Evolutionary conservation across 805 yeast species (phyloP), one percentile per base, ranked within the genome.

Genomic region (Wilhelminamyces savonicus): DNA sequence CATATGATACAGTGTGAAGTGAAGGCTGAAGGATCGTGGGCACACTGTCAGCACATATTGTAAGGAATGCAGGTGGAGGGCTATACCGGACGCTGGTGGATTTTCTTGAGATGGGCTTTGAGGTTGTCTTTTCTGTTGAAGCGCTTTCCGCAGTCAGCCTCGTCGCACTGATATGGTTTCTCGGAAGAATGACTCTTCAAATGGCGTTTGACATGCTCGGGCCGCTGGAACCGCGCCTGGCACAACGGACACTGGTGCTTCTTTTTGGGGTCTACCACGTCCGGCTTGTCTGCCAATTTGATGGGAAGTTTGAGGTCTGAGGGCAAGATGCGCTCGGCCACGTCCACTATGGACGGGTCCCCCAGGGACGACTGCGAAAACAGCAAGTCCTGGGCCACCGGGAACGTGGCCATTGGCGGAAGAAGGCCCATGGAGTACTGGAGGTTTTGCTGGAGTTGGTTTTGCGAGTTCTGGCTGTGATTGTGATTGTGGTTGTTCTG

Each of bases 161-260:
- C 67, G 29, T 71, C 68, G 47, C 80, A 74, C 34, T 59, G 66
- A 41, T 62, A 74, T 6, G 80, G 80, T 43, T 73, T 74, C 39
- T 74, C 79, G 8, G 70, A 56, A 4, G 76, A 67, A 49, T 74
- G 80, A 24, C 73, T 62, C 46, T 75, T 66, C 69, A 74, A 62
- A 44, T 74, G 77, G 37, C 84, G 51, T 48, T 74, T 78, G 17
- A 78, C 86, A 50, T 78, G 86, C 44, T 78, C 86, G 3, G 86
- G 82, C 39, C 82, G 54, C 48, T 77, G 84, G 60, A 78, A 78
- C 29, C 70, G 54, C 23, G 76, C 66, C 27, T 70, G 74, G 47
- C 85, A 77, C 24, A 76, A 49, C 2, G 82, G 82, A 54, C 86
- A 78, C 39, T 65, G 66, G 50, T 78, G 83, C 29, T 65, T 62